A percentile compares a stretch with the other conserved stretches of the same genome.
phyloP scores from a whole-genome alignment of 2,329 filamentous ascomycete species.

The Thielaviopsis musarum region DNA sequence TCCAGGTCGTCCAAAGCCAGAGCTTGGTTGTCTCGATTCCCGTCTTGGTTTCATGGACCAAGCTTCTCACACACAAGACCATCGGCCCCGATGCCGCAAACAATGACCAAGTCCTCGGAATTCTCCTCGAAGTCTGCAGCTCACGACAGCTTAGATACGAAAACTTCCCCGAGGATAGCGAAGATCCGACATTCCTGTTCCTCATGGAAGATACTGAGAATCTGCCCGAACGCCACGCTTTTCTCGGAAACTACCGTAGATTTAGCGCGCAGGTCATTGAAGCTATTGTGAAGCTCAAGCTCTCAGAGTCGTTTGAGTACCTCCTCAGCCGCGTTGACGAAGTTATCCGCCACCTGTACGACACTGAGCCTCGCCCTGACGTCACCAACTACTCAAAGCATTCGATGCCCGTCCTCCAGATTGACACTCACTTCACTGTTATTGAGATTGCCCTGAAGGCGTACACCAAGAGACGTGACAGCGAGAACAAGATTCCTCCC shows the following conservation, averaged over 20 bases:
- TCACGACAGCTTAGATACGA: conserved; percentile 78
- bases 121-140: conserved; percentile 68
- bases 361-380: conserved; percentile 48
- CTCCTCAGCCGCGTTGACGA: conserved; percentile 67
- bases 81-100: conserved; percentile 47
- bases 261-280: conserved; percentile 84
- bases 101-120: conserved; percentile 46
- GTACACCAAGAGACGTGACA: conserved; percentile 57
- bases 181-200: conserved; percentile 65
- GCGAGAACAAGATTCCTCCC: conserved; percentile 1
- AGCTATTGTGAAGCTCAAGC: conserved; percentile 62
- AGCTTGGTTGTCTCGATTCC: conserved; percentile 91
- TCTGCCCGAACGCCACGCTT: conserved; percentile 80
- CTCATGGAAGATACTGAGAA: conserved; percentile 91
- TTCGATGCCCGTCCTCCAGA: conserved; percentile 54
- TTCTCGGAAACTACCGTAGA: conserved; percentile 84
- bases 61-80: conserved; percentile 55
- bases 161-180: conserved; percentile 62
- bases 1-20: conserved; percentile 63
- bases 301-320: conserved; percentile 72
- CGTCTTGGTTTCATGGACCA: conserved; percentile 77
- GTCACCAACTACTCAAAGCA: conserved; percentile 48
- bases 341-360: conserved; percentile 60
- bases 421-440: conserved; percentile 80
- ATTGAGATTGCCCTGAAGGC: conserved; percentile 81